Percentiles rank a stretch among this genome's conserved stretches.
phyloP scores from a whole-genome alignment of 257 asterid genomes.

The Thymus mandschuricus region DNA sequence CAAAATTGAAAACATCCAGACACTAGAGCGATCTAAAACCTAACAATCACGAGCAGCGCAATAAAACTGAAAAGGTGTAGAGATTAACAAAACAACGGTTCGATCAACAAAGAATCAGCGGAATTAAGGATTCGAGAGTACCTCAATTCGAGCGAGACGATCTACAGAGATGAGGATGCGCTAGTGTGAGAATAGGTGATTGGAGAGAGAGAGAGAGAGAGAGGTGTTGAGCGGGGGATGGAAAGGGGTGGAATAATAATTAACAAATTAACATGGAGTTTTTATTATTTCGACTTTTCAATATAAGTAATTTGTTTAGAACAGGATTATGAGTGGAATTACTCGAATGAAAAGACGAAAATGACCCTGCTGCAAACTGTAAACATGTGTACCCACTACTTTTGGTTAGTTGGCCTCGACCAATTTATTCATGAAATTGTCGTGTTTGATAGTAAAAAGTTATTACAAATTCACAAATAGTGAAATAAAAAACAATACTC shows the following conservation, averaged over 20 bases:
- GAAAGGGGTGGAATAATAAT: neutral
- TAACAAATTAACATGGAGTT: neutral
- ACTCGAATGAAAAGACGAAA: conserved; percentile 9
- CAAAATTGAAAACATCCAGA: neutral
- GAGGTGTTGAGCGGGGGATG: conserved; percentile 1
- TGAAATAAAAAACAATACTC: no score
- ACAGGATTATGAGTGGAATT: neutral
- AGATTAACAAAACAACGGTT: neutral
- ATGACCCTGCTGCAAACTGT: conserved; percentile 6
- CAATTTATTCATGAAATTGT: neutral
- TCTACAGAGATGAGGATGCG: conserved; percentile 4
- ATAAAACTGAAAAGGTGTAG: neutral
- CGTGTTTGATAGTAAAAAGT: no score
- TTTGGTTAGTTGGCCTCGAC: neutral
- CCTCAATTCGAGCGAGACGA: conserved; percentile 21
- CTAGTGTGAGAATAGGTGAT: conserved; percentile 5
- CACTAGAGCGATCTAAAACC: conserved; percentile 30
- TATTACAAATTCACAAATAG: no score
- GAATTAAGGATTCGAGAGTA: conserved; percentile 22
- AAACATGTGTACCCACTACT: neutral
- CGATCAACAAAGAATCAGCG: neutral
- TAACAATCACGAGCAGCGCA: conserved; percentile 2
- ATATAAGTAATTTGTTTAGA: neutral
- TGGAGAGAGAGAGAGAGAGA: neutral
- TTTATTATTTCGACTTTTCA: conserved; percentile 4